Percentiles rank a stretch among this genome's conserved stretches.
Conservation (phyloP, 73 alveolate species). For the Paramecium tetraurelia region DNA sequence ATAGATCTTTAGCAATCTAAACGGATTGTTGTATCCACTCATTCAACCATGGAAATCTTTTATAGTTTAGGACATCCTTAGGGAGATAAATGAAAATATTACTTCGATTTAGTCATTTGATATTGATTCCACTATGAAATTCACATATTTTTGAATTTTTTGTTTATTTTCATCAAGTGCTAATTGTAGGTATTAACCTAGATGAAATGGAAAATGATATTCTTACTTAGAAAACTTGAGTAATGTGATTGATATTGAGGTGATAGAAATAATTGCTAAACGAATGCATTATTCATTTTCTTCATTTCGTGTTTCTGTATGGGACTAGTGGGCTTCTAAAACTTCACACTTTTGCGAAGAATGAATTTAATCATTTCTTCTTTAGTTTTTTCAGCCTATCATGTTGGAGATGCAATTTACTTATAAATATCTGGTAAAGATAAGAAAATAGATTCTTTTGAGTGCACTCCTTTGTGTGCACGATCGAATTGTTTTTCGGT, state of each 20-base stretch:
- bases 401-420: not conserved
- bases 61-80: not conserved
- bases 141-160: not conserved
- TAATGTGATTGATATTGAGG: not conserved
- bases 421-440: not conserved
- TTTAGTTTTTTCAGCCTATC: constrained; percentile 32
- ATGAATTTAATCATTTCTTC: constrained; percentile 45
- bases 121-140: not conserved
- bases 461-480: not conserved
- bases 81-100: not conserved
- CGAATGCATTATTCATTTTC: not conserved
- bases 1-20: not conserved
- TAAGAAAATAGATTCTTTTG: not conserved
- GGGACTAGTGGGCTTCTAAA: not conserved
- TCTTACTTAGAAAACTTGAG: not conserved
- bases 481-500: not conserved
- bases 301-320: not conserved
- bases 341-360: constrained; percentile 25
- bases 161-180: constrained; percentile 2
- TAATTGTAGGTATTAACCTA: not conserved
- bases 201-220: no score
- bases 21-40: constrained; percentile 12
- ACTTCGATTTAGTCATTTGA: not conserved
- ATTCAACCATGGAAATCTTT: constrained; percentile 11
- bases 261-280: not conserved